Conservation (phyloP, 2,329 filamentous ascomycete species). For the Fusarium sp. region DNA sequence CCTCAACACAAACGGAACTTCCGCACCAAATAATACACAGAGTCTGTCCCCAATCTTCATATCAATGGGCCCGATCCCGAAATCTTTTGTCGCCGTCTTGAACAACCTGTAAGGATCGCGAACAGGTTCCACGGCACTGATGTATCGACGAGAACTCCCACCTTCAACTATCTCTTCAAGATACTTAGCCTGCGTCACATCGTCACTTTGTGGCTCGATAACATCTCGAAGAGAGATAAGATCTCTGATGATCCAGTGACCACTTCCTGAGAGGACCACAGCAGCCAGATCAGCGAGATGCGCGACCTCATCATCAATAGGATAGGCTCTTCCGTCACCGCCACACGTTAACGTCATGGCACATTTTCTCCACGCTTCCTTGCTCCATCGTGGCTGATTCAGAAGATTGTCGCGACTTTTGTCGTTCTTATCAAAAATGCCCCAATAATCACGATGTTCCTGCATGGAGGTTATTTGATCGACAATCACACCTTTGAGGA, state of each 20-base stretch:
- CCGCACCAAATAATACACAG: background rate
- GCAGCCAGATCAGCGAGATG: background rate
- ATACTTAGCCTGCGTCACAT: accelerated
- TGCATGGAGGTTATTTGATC: accelerated
- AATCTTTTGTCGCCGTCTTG: accelerated
- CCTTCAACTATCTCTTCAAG: accelerated
- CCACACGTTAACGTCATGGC: background rate
- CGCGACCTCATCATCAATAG: accelerated
- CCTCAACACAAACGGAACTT: background rate
- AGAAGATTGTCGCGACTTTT: accelerated
- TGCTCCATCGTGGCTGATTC: background rate
- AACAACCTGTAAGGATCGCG: accelerated
- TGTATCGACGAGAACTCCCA: accelerated
- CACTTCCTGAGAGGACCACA: accelerated
- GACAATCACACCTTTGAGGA: background rate
- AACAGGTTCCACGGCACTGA: background rate
- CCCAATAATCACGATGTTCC: background rate
- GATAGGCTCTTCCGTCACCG: background rate
- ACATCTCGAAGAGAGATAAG: background rate
- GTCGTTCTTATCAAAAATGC: accelerated
- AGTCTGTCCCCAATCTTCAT: background rate
- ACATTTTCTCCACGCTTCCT: accelerated
- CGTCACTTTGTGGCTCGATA: accelerated
- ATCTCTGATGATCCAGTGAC: accelerated
- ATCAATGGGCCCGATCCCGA: background rate